Conservation (phyloP, 305 asterid genomes). For the Plantago coronopus region DNA sequence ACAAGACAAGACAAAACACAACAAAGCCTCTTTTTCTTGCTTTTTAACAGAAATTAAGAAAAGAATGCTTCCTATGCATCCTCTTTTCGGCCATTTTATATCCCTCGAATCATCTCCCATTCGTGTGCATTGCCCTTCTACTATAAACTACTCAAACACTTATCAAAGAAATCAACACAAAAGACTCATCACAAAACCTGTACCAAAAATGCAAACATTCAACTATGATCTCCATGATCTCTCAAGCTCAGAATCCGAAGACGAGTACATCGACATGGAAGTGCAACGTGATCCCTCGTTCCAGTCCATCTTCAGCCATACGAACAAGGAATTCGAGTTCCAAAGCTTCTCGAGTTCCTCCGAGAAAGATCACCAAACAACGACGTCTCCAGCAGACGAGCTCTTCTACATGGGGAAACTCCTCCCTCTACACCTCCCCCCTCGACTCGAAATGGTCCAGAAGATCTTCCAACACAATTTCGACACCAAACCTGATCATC, state of each 20-base stretch:
- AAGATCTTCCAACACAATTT: slow-evolving; percentile 35
- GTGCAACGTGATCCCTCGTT: slow-evolving; percentile 30
- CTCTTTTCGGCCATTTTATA: neutral
- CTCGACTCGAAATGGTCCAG: slow-evolving; percentile 70
- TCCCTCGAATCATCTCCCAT: neutral
- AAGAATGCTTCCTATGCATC: neutral
- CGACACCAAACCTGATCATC: neutral
- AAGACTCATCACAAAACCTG: slow-evolving; percentile 10
- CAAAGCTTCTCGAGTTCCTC: slow-evolving; percentile 60
- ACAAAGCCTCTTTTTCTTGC: slow-evolving; percentile 1
- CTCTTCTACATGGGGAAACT: slow-evolving; percentile 87
- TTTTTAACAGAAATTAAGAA: neutral
- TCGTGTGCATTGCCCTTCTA: slow-evolving; percentile 1
- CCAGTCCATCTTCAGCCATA: slow-evolving; percentile 30
- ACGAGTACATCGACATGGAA: slow-evolving; percentile 75
- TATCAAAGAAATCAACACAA: slow-evolving; percentile 3
- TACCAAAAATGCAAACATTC: slow-evolving; percentile 37
- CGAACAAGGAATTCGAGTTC: slow-evolving; percentile 68
- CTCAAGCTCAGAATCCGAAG: slow-evolving; percentile 31
- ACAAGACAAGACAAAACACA: slow-evolving; percentile 8
- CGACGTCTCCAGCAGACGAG: slow-evolving; percentile 78
- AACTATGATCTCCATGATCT: slow-evolving; percentile 19
- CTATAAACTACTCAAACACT: neutral
- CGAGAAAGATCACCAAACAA: slow-evolving; percentile 30
- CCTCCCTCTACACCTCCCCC: slow-evolving; percentile 89